phyloP scores from a whole-genome alignment of 148 eudicot species.

The Heliamphora exappendiculata region DNA sequence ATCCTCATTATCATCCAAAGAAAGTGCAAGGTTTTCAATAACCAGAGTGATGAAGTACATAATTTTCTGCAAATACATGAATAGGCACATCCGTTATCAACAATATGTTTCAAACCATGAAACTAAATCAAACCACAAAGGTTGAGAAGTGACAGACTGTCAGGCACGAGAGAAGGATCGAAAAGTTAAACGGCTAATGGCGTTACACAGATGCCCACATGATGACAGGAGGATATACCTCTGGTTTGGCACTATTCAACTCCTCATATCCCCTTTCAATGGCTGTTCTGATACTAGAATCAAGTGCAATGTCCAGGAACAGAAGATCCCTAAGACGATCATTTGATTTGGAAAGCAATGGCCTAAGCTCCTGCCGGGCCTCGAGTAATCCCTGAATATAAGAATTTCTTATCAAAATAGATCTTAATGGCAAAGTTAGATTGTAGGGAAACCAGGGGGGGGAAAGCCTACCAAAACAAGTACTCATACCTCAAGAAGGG shows the following conservation, averaged over 20 bases:
- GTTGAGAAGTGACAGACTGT: neutral
- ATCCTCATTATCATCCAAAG: constrained; percentile 84
- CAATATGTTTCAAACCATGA: neutral
- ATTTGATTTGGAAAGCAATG: constrained; percentile 52
- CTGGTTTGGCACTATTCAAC: constrained; percentile 74
- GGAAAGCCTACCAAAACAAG: neutral
- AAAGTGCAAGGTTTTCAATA: constrained; percentile 84
- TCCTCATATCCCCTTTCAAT: constrained; percentile 92
- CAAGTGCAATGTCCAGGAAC: constrained; percentile 88
- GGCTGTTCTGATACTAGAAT: constrained; percentile 86
- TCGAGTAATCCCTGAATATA: constrained; percentile 74
- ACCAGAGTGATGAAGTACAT: constrained; percentile 87
- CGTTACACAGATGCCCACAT: constrained; percentile 2
- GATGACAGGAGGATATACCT: constrained; percentile 42
- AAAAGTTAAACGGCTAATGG: neutral
- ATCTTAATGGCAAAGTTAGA: neutral
- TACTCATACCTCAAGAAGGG: constrained; percentile 73
- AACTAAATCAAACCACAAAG: neutral
- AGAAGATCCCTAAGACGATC: constrained; percentile 83
- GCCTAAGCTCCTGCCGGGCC: constrained; percentile 78
- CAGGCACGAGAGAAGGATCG: neutral
- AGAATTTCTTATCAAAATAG: neutral
- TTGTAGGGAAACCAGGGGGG: neutral
- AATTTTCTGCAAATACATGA: constrained; percentile 56
- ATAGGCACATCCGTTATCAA: neutral